Evolutionary conservation across 2,329 filamentous ascomycete genomes (phyloP), one percentile per base, ranked within the genome.

Genomic region (Pyrenochaeta sp.): DNA sequence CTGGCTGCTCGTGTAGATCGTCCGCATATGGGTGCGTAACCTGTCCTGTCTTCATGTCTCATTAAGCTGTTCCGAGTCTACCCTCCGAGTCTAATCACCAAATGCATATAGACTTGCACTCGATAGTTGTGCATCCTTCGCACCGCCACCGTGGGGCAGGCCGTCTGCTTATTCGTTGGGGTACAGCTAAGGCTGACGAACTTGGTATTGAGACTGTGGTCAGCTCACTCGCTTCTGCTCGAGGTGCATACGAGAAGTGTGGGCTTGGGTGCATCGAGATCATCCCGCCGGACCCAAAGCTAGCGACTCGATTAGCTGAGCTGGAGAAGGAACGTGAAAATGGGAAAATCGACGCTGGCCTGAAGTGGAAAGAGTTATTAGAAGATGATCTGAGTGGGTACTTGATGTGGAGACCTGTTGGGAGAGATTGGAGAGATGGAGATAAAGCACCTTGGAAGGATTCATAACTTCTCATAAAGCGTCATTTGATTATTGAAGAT

Each of bases 151-250:
- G 65, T 7, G 72, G 72, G 2, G 60, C 60, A 5, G 72, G 67
- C 5, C 45, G 62, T 3, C 60, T 70, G 34, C 55, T 74, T 22
- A 53, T 75, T 19, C 58, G 65, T 14, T 74, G 69, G 63, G 72
- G 73, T 5, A 68, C 60, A 3, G 55, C 61, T 1, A 63, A 72
- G n/a, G 71, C 45, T 1, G 68, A 72, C 36, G 60, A 61, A n/a
- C 48, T 71, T 19, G 65, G 51, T 3, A 49, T 62, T 14, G 56
- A 60, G 21, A 58, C 51, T 10, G 56, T 56, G 1, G 36, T 60
- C 4, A 53, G 47, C 26, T 58, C 56, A 8, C 29, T 60, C 11
- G 29, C 30, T 2, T 55, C 48, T 14, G 58, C 58, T 3, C 23
- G 36, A n/a, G 52, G 48, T 1, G 55, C 53, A n/a, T 62, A 62